These are phyloP conservation scores for Olyra latifolia DNA, from an alignment of 176 grass and related monocot genomes.

Conservation along the genomic window DNA sequence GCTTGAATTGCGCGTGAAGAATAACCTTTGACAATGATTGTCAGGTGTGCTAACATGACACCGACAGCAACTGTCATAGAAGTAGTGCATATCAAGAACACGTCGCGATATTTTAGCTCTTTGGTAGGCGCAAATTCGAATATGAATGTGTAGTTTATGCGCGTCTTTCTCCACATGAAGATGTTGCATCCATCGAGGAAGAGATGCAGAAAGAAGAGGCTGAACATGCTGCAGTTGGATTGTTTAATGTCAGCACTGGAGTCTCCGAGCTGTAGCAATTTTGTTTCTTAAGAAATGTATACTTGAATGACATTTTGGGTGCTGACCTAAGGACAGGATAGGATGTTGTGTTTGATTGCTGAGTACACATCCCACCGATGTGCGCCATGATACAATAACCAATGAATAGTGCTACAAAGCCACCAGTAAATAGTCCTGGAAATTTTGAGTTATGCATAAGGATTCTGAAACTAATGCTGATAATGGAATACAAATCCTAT, in stretches of 20 bases:
- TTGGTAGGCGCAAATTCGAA: constrained; percentile 87
- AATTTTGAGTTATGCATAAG: constrained; percentile 31
- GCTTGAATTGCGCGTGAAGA: constrained; percentile 81
- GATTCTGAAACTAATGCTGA: constrained; percentile 14
- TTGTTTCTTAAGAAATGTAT: constrained; percentile 6
- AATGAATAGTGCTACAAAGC: constrained; percentile 70
- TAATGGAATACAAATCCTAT: constrained; percentile 24
- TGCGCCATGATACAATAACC: constrained; percentile 94
- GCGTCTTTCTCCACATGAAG: constrained; percentile 95
- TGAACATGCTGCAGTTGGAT: constrained; percentile 81
- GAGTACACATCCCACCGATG: constrained; percentile 84
- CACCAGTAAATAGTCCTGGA: constrained; percentile 82
- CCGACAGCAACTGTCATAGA: constrained; percentile 75
- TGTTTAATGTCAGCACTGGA: constrained; percentile 35
- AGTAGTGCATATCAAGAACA: constrained; percentile 79
- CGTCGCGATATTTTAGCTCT: constrained; percentile 81
- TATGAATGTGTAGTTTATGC: constrained; percentile 95
- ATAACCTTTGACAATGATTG: constrained; percentile 59
- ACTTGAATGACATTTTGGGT: constrained; percentile 28
- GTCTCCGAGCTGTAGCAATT: background rate
- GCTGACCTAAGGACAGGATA: constrained; percentile 91
- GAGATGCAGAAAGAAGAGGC: constrained; percentile 90
- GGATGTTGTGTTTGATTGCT: constrained; percentile 74
- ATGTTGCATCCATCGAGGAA: constrained; percentile 97
- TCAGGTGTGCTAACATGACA: constrained; percentile 81